Conservation (phyloP, 495 filamentous ascomycete genomes). For the Penicillium diatomitis region DNA sequence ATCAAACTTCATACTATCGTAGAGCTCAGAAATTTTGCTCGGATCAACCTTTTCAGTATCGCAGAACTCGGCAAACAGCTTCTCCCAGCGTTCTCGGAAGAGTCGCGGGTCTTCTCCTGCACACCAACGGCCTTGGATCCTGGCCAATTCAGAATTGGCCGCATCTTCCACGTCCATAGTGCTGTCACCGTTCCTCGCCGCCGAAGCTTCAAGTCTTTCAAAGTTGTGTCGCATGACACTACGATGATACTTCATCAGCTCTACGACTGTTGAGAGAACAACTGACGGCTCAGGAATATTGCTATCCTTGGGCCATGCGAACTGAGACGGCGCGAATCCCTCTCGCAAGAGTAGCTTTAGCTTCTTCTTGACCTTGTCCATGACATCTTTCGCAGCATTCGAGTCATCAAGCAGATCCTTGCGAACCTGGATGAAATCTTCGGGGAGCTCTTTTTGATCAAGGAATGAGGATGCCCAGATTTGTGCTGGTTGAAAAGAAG, state of each 20-base stretch:
- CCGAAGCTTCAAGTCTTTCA: conserved; percentile 57
- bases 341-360: conserved; percentile 82
- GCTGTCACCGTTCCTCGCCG: conserved; percentile 24
- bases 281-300: conserved; percentile 87
- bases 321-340: conserved; percentile 85
- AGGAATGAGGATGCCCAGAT: conserved; percentile 92
- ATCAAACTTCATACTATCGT: conserved; percentile 99
- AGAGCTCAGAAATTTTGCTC: conserved; percentile 94
- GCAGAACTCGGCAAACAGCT: conserved; percentile 92
- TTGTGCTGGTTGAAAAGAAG: conserved; percentile 49
- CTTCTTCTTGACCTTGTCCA: conserved; percentile 99
- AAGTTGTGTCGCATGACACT: conserved; percentile 91
- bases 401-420: conserved; percentile 96
- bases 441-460: conserved; percentile 72
- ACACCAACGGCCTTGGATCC: conserved; percentile 89
- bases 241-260: conserved; percentile 95
- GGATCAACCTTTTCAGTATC: conserved; percentile 97
- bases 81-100: conserved; percentile 97
- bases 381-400: conserved; percentile 98
- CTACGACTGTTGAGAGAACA: conserved; percentile 83
- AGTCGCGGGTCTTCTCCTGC: conserved; percentile 90
- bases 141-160: conserved; percentile 46
- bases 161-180: neutral
- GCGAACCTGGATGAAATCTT: conserved; percentile 75
- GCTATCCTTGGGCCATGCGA: conserved; percentile 81